Evolutionary conservation across 2,329 filamentous ascomycete genomes (phyloP), one percentile per base, ranked within the genome.

Genomic region (Elsinoe necatrix): DNA sequence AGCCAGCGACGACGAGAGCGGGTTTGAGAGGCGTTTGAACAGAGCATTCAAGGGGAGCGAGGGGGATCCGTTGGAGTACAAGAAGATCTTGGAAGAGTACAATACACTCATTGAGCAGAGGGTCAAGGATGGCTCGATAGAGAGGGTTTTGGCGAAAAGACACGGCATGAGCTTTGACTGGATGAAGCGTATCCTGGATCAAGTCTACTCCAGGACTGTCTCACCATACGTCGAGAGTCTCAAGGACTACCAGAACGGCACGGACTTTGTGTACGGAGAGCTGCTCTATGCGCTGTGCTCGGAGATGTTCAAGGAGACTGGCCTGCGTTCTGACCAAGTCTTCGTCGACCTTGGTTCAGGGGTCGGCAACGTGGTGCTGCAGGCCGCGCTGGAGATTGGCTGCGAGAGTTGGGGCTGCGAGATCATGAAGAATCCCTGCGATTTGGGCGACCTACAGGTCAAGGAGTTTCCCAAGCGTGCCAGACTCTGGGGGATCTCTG

Each of bases 401-500:
- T 95, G 90, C 69, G 89, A 95, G 68, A 92, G 87, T 70, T 96
- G 90, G 85, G 93, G 93, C 25, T 95, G 92, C 65, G 93, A 98
- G 71, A 89, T 95, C 79, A 95, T 96, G 89, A 80, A 86, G 57
- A 95, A 93, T 60, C 89, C 91, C 1, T 91, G 86, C 73, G 83
- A 85, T 57, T 80, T 95, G 29, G 93, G 89, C 6, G 82, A 86
- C 23, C 79, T 84, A 23, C 93, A 97, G 71, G 80, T 86, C 62
- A 78, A 80, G 34, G 93, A 98, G 70, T 95, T 98, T 64, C 77
- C 79, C 57, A 83, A 87, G n/a, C 82, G 93, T 34, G 92, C 89
- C 65, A 83, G 84, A 50, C 82, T 96, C 20, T 98, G 93, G 93
- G 92, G 92, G 9, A 77, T 98, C 57, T 78, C 81, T 16, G 81